These are phyloP conservation scores for Talaromyces sp. DNA, from an alignment of 2,329 filamentous ascomycete genomes.

Conservation along the genomic window DNA sequence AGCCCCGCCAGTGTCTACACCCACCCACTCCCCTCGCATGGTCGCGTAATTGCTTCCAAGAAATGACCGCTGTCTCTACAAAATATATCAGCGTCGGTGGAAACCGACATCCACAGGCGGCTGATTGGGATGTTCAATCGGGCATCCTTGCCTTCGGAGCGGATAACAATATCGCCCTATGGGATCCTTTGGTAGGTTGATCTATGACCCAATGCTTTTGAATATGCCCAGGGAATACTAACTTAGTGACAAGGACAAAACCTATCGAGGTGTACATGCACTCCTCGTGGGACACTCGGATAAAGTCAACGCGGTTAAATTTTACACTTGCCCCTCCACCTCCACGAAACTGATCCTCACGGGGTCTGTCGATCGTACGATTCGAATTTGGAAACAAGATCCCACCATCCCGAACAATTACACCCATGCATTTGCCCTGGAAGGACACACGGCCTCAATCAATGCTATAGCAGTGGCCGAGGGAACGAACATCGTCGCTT, in stretches of 20 bases:
- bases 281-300: slow-evolving; percentile 77
- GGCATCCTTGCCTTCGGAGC: slow-evolving; percentile 85
- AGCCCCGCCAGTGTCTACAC: slow-evolving; percentile 10
- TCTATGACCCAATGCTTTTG: not conserved
- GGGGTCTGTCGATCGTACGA: slow-evolving; percentile 77
- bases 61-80: slow-evolving; percentile 43
- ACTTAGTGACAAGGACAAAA: slow-evolving; percentile 41
- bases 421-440: slow-evolving; percentile 52
- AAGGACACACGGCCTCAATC: slow-evolving; percentile 72
- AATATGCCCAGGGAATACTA: slow-evolving; percentile 4
- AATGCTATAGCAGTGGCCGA: slow-evolving; percentile 61
- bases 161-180: slow-evolving; percentile 84
- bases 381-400: slow-evolving; percentile 63
- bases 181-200: slow-evolving; percentile 72
- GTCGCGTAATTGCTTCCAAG: slow-evolving; percentile 7
- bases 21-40: not conserved
- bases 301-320: slow-evolving; percentile 80
- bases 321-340: slow-evolving; percentile 61
- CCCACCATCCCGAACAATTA: slow-evolving; percentile 36
- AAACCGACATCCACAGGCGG: slow-evolving; percentile 85
- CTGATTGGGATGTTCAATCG: slow-evolving; percentile 76
- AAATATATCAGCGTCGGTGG: slow-evolving; percentile 75
- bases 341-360: slow-evolving; percentile 66
- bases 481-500: slow-evolving; percentile 55
- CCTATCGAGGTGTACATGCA: slow-evolving; percentile 61